These are phyloP conservation scores for Jackrogersella minutella DNA, from an alignment of 495 filamentous ascomycete genomes.

Conservation along the genomic window DNA sequence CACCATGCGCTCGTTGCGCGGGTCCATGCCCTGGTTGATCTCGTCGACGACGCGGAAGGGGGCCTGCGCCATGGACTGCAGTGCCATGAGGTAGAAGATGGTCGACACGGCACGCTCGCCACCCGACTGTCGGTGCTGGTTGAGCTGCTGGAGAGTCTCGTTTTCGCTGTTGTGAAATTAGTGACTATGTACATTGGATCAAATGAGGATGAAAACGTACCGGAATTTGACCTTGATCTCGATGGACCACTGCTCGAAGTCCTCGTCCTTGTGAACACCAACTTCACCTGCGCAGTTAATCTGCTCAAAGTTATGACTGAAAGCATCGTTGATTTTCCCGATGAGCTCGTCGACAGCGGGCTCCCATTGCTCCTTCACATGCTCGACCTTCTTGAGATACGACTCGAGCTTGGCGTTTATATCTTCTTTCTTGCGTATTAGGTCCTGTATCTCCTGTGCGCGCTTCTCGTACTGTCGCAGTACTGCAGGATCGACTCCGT, in stretches of 20 bases:
- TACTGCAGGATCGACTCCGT: constrained; percentile 79
- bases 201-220: constrained; percentile 62
- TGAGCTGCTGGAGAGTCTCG: constrained; percentile 82
- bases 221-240: constrained; percentile 95
- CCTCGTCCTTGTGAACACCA: constrained; percentile 77
- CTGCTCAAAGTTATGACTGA: constrained; percentile 87
- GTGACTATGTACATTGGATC: too few relatives aligned
- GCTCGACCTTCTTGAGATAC: constrained; percentile 60
- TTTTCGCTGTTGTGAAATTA: constrained; percentile 65
- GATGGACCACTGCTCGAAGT: constrained; percentile 93
- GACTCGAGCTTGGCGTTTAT: constrained; percentile 60
- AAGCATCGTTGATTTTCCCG: constrained; percentile 83
- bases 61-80: constrained; percentile 90
- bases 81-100: constrained; percentile 99
- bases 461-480: constrained; percentile 82
- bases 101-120: constrained; percentile 96
- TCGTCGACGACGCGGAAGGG: constrained; percentile 99
- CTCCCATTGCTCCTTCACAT: constrained; percentile 75
- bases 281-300: constrained; percentile 98
- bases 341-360: constrained; percentile 82
- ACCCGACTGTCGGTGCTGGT: constrained; percentile 93
- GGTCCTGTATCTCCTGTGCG: constrained; percentile 56
- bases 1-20: constrained; percentile 96
- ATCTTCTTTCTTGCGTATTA: constrained; percentile 52
- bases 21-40: constrained; percentile 99